A percentile compares a stretch with the other conserved stretches of the same genome.
Conservation (phyloP, 2,329 filamentous ascomycete species). For the Colletotrichum lupini region DNA sequence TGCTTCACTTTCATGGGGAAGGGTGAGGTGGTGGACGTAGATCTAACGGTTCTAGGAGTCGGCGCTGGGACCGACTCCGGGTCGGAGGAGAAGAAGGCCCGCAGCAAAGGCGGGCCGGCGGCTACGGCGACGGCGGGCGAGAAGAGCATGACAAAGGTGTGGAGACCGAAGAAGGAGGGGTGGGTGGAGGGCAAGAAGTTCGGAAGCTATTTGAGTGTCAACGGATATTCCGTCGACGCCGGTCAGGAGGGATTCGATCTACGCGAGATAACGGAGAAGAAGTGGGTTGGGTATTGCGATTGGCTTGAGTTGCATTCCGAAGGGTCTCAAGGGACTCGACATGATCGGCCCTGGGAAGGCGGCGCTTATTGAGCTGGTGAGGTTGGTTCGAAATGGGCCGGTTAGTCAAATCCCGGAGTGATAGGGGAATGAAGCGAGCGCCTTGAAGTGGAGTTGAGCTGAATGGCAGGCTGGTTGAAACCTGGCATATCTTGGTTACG, state of each 20-base stretch:
- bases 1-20: slow-evolving; percentile 53
- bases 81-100: slow-evolving; percentile 23
- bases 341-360: slow-evolving; percentile 28
- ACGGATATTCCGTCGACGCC: slow-evolving; percentile 49
- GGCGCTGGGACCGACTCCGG: not conserved
- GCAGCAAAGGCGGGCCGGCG: not conserved
- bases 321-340: slow-evolving; percentile 17
- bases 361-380: slow-evolving; percentile 20
- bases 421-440: not conserved
- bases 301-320: slow-evolving; percentile 27
- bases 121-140: not conserved
- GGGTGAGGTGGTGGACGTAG: slow-evolving; percentile 43
- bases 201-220: slow-evolving; percentile 49
- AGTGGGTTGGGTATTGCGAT: slow-evolving; percentile 43
- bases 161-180: slow-evolving; percentile 43
- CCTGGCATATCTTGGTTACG: not conserved
- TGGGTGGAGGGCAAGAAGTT: slow-evolving; percentile 39
- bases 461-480: not conserved
- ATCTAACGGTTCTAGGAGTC: slow-evolving; percentile 36
- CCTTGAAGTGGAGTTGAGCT: not conserved
- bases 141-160: slow-evolving; percentile 38
- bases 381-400: not conserved
- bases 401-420: not conserved
- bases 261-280: slow-evolving; percentile 48
- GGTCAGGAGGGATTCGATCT: slow-evolving; percentile 51